A percentile compares a stretch with the other conserved stretches of the same genome.
These are phyloP conservation scores for Stygiomarasmius scandens DNA, from an alignment of 1,284 basidiomycete species.

Conservation along the genomic window DNA sequence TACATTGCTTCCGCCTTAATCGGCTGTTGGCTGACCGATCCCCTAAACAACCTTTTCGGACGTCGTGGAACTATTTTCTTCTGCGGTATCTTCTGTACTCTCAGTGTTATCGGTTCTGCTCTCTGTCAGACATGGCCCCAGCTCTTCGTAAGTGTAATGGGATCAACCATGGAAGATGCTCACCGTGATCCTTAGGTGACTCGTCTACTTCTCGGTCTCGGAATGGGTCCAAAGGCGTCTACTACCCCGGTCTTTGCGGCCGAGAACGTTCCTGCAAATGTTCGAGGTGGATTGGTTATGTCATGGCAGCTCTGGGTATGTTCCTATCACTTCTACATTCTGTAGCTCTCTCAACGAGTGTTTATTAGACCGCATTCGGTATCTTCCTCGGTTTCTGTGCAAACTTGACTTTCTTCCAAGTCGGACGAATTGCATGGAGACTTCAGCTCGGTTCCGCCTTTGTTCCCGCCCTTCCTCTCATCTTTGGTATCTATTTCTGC, in stretches of 20 bases:
- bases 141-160: constrained; percentile 35
- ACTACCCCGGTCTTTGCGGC: constrained; percentile 65
- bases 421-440: constrained; percentile 56
- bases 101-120: constrained; percentile 63
- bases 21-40: constrained; percentile 54
- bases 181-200: constrained; percentile 36
- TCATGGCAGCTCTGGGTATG: constrained; percentile 63
- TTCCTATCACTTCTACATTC: constrained; percentile 11
- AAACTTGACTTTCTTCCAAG: constrained; percentile 49
- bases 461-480: constrained; percentile 53
- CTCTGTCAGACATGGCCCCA: constrained; percentile 59
- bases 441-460: constrained; percentile 59
- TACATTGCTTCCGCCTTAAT: constrained; percentile 43
- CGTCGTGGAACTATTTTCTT: constrained; percentile 75
- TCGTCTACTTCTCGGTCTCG: constrained; percentile 64
- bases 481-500: constrained; percentile 55
- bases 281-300: constrained; percentile 75
- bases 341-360: too few relatives aligned
- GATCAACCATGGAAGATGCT: too few relatives aligned
- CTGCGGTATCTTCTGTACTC: constrained; percentile 58
- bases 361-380: constrained; percentile 61
- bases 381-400: constrained; percentile 57
- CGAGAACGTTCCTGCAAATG: constrained; percentile 62
- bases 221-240: constrained; percentile 68
- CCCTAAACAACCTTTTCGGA: constrained; percentile 53